Conservation (phyloP, 208 protist genomes). For the Acanthamoeba rhysodes region DNA sequence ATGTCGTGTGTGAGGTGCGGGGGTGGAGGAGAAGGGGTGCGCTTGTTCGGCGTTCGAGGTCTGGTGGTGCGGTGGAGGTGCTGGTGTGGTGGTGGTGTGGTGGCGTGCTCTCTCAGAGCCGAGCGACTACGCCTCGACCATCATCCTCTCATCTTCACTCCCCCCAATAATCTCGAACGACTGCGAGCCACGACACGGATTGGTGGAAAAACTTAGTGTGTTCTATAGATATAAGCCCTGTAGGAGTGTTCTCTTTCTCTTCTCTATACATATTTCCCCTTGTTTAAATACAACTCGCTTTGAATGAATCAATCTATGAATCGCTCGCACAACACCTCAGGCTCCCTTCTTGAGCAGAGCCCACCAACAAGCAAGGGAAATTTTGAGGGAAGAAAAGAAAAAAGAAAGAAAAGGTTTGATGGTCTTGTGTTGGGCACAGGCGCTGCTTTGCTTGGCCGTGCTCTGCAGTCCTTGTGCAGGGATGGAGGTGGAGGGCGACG, state of each 20-base stretch:
- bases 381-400: too few relatives aligned
- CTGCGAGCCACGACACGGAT: neutral
- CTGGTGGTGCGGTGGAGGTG: neutral
- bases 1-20: constrained; percentile 20
- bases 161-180: neutral
- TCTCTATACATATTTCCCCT: constrained; percentile 41
- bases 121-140: neutral
- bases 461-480: too few relatives aligned
- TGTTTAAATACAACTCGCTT: constrained; percentile 6
- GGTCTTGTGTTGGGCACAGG: too few relatives aligned
- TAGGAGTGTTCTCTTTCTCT: neutral
- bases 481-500: too few relatives aligned
- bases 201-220: neutral
- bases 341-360: neutral
- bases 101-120: neutral
- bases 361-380: too few relatives aligned
- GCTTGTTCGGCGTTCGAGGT: neutral
- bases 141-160: neutral
- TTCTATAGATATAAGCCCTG: constrained; percentile 30
- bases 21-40: neutral
- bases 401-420: too few relatives aligned
- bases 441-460: too few relatives aligned
- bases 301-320: neutral
- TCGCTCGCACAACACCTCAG: neutral
- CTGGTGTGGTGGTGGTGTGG: neutral